Evolutionary conservation across 495 filamentous ascomycete species (phyloP).

Genomic region (Rhizodiscina lignyota): DNA sequence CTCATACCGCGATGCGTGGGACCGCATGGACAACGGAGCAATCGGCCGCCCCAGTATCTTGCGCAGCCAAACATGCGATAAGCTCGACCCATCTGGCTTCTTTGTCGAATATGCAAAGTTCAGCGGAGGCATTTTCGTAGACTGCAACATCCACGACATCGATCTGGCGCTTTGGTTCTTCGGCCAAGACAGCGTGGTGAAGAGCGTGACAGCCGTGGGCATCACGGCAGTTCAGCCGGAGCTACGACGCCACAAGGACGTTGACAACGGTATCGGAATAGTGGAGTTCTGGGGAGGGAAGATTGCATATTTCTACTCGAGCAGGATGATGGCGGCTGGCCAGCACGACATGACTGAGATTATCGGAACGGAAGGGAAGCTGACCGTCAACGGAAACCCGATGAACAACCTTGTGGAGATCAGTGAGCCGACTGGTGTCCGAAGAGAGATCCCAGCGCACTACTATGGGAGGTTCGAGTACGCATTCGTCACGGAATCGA

Average conservation of each 20-base stretch:
- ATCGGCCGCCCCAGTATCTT: conserved; percentile 27
- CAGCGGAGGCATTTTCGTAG: conserved; percentile 31
- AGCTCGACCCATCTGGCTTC: conserved; percentile 26
- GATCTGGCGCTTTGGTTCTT: conserved; percentile 30
- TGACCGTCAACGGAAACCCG: conserved; percentile 39
- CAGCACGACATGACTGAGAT: conserved; percentile 50
- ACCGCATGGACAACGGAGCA: conserved; percentile 11
- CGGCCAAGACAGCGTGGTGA: conserved; percentile 15
- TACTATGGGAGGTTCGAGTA: conserved; percentile 47
- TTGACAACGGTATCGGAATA: conserved; percentile 45
- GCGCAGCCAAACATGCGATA: conserved; percentile 30
- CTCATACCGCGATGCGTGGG: conserved; percentile 19
- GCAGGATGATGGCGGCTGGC: conserved; percentile 46
- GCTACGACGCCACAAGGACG: conserved; percentile 38
- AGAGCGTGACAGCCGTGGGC: conserved; percentile 35
- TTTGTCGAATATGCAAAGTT: conserved; percentile 27
- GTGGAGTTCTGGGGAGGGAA: conserved; percentile 45
- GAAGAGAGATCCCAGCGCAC: conserved; percentile 36
- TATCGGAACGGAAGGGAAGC: conserved; percentile 43
- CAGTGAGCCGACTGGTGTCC: conserved; percentile 29
- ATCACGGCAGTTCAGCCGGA: conserved; percentile 44
- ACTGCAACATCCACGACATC: conserved; percentile 32
- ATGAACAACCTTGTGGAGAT: conserved; percentile 33
- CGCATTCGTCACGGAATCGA: conserved; percentile 45
- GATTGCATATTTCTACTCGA: conserved; percentile 43